These are phyloP conservation scores for Thymus quinquecostatus DNA, from an alignment of 257 asterid genomes.

Conservation along the genomic window DNA sequence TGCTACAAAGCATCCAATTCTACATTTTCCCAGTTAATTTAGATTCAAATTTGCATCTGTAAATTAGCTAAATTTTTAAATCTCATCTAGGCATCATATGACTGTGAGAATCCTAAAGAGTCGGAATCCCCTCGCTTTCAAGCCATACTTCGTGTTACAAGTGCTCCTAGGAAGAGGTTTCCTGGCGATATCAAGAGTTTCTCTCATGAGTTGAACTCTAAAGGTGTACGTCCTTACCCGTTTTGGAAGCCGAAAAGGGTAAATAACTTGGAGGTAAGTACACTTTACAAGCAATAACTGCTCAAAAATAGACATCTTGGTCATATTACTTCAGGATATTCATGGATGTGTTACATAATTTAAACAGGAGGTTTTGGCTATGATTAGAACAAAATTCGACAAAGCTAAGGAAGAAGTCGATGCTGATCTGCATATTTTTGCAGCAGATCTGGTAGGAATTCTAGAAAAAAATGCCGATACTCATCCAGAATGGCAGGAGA, in stretches of 20 bases:
- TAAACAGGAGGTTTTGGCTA: slow-evolving; percentile 81
- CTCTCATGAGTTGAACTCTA: slow-evolving; percentile 95
- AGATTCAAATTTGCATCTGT: slow-evolving; percentile 8
- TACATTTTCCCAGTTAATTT: slow-evolving; percentile 18
- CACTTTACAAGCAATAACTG: slow-evolving; percentile 23
- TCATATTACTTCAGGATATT: slow-evolving; percentile 33
- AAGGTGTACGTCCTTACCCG: slow-evolving; percentile 98
- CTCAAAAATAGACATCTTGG: slow-evolving; percentile 19
- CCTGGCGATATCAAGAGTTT: slow-evolving; percentile 97
- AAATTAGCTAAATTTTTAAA: slow-evolving; percentile 23
- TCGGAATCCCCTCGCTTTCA: slow-evolving; percentile 97
- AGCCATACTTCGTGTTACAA: slow-evolving; percentile 97
- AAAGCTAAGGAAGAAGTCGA: slow-evolving; percentile 99
- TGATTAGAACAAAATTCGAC: slow-evolving; percentile 92
- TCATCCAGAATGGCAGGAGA: slow-evolving; percentile 98
- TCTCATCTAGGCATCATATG: slow-evolving; percentile 69
- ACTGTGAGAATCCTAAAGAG: slow-evolving; percentile 94
- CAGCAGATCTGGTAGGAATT: slow-evolving; percentile 90
- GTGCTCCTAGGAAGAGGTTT: slow-evolving; percentile 97
- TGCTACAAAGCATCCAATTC: slow-evolving; percentile 28
- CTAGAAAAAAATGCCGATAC: slow-evolving; percentile 88
- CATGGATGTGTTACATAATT: slow-evolving; percentile 29
- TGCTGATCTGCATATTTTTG: slow-evolving; percentile 91
- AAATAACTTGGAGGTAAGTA: slow-evolving; percentile 88
- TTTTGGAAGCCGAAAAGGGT: slow-evolving; percentile 94